Base-by-base conservation (phyloP, 495 filamentous ascomycete species). In the Gamarada debralockiae region DNA sequence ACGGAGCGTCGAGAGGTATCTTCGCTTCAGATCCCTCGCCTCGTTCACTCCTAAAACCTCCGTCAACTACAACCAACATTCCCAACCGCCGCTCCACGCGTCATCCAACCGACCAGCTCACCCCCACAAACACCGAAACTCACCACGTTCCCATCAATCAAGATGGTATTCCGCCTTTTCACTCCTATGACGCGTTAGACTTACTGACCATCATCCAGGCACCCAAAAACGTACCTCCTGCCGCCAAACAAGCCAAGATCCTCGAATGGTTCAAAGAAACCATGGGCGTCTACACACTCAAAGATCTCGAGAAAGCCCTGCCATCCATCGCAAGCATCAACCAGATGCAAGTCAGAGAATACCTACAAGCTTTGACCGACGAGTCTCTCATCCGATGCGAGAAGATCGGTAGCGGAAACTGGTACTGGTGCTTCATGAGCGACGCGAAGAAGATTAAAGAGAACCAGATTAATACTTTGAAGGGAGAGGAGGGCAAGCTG, bases 371-470 rank as follows among this genome's bases (percentile, higher is more conserved):
- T 4, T 70, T 89, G 3, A 63, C 66, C 0, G 84, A 90, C 55
- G 87, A 90, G 40, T 71, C 73, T 52, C 77, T 78, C 52, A 76
- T 90, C 50, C 79, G 74, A 10, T 81, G 88, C 14, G 87, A 90
- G 71, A 90, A 89, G 70, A 90, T 91, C 60, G 87, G 87, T 50
- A 85, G 76, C 50, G 85, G 82, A 14, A 90, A 90, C 62, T 91
- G 87, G 87, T 90, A 89, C 70, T 91, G 87, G 87, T 76, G 73
- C 53, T 91, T 91, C 62, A 65, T 66, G 25, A 79, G 73, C 45
- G 86, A 89, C 33, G 82, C 81, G 53, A 82, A 77, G 65, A 75
- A 75, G 36, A 22, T 23, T 6, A 58, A 59, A 41, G 61, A 64
- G 40, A 57, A 54, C 12, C 61, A 70, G 38, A 59, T 85, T 45